phyloP scores from a whole-genome alignment of 2,329 filamentous ascomycete species.

The Didymella pinodella region DNA sequence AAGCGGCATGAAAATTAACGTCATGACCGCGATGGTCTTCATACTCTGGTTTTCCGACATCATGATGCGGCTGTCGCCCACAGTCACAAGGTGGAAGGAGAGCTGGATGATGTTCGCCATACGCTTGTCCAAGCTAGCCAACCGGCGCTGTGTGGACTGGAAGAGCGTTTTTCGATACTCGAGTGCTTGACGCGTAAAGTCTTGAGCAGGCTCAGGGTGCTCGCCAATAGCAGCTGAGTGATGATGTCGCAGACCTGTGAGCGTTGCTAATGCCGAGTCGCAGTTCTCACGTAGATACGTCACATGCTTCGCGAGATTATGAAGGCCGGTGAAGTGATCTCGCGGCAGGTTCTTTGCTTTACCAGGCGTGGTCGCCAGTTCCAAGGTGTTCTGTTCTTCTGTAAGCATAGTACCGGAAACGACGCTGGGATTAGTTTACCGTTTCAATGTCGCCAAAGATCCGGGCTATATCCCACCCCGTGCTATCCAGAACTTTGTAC shows the following conservation, averaged over 20 bases:
- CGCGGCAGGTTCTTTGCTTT: constrained; percentile 30
- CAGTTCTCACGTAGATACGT: constrained; percentile 50
- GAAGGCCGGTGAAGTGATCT: constrained; percentile 38
- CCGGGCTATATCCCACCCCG: constrained; percentile 39
- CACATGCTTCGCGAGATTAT: constrained; percentile 52
- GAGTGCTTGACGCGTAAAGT: constrained; percentile 30
- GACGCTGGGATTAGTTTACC: constrained; percentile 21
- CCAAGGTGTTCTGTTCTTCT: constrained; percentile 30
- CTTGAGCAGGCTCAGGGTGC: constrained; percentile 15
- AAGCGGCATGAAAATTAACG: constrained; percentile 55
- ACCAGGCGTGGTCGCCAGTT: constrained; percentile 27
- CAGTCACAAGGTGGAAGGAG: constrained; percentile 53
- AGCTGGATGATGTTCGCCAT: constrained; percentile 52
- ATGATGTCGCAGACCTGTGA: constrained; percentile 35
- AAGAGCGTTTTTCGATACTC: constrained; percentile 45
- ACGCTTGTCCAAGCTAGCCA: constrained; percentile 48
- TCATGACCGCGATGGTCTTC: constrained; percentile 57
- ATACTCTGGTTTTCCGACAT: constrained; percentile 53
- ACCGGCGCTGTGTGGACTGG: constrained; percentile 46
- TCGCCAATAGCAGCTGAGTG: constrained; percentile 22
- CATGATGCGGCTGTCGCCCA: constrained; percentile 49
- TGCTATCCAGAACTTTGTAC: constrained; percentile 40
- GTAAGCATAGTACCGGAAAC: constrained; percentile 11
- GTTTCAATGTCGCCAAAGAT: constrained; percentile 46
- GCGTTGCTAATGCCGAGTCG: constrained; percentile 40